Evolutionary conservation across 1,139 yeast genomes (phyloP).

Genomic region (Sugiyamaella xylanicola): DNA sequence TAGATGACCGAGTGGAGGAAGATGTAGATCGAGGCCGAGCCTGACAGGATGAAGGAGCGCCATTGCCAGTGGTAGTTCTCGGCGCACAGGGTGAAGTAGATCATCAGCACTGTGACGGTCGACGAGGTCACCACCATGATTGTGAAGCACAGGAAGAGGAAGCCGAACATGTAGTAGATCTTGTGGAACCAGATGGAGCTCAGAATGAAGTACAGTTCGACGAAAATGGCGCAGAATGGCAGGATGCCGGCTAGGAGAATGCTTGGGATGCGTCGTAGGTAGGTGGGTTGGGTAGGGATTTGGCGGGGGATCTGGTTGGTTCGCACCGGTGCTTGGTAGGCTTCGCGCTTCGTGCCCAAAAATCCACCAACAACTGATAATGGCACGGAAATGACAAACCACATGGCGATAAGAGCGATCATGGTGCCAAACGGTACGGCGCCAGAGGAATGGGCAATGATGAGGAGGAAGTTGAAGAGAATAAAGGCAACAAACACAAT

Average conservation of each 20-base stretch:
- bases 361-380: constrained; percentile 79
- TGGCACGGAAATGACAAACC: constrained; percentile 88
- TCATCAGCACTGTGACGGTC: constrained; percentile 75
- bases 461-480: constrained; percentile 77
- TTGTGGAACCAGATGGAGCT: constrained; percentile 93
- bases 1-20: constrained; percentile 76
- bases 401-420: constrained; percentile 74
- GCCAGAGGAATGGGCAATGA: constrained; percentile 81
- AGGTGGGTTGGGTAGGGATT: constrained; percentile 89
- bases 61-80: constrained; percentile 98
- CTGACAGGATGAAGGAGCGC: constrained; percentile 87
- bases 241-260: constrained; percentile 82
- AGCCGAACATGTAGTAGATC: constrained; percentile 96
- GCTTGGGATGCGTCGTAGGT: constrained; percentile 66
- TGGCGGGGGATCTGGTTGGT: constrained; percentile 93
- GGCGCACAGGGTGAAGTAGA: constrained; percentile 81
- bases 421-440: constrained; percentile 94
- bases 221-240: constrained; percentile 94
- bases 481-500: constrained; percentile 63
- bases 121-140: constrained; percentile 82
- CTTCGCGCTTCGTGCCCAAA: constrained; percentile 66
- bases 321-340: constrained; percentile 71
- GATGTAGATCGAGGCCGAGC: constrained; percentile 84
- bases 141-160: constrained; percentile 81
- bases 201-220: constrained; percentile 86